Base-by-base conservation (phyloP, 2,329 filamentous ascomycete species). In the Coleophoma eucalyptorum region DNA sequence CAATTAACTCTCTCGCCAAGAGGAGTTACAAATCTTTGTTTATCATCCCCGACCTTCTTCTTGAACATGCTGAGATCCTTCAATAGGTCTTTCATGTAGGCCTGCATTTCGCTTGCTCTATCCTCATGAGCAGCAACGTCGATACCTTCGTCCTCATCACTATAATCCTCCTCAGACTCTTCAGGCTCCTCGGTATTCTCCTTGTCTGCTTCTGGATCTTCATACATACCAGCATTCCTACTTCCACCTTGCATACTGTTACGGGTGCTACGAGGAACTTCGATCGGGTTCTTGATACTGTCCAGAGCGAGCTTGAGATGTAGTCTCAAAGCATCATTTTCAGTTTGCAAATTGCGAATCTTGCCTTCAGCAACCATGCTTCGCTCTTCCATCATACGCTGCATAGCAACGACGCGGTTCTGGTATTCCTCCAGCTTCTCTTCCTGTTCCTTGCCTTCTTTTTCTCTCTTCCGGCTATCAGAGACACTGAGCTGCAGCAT, bases 341-440 rank as follows among this genome's bases (percentile, higher is more conserved):
- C 84, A 1, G 89, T 92, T 67, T 89, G 87, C 49, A 99, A 73
- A 56, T 87, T 90, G 59, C 90, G 86, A 66, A 99, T 96, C 78
- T 96, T 97, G 73, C 88, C 90, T 66, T 97, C 93, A 31, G 89
- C 86, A 13, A 97, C 89, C 68, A 95, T 87, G 53, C 87, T 84
- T 56, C 86, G 87, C 72, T 99, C 94, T 68, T 97, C 92, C 92
- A 97, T 97, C 69, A 96, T 82, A 53, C 92, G 85, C 69, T 97
- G 91, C 87, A 99, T 91, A 50, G 87, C 83, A 44, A 83, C 79
- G 16, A 99, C 94, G 62, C 92, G 89, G 57, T 85, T 84, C 73
- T 99, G 94, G 70, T 97, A 99, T 68, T 96, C 91, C 62, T 97
- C 94, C 20, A 99, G 75, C 60, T 86, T 87, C 67, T 94, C 90